Evolutionary conservation across 73 alveolate genomes (phyloP).

Genomic region (Paramecium tetraurelia): DNA sequence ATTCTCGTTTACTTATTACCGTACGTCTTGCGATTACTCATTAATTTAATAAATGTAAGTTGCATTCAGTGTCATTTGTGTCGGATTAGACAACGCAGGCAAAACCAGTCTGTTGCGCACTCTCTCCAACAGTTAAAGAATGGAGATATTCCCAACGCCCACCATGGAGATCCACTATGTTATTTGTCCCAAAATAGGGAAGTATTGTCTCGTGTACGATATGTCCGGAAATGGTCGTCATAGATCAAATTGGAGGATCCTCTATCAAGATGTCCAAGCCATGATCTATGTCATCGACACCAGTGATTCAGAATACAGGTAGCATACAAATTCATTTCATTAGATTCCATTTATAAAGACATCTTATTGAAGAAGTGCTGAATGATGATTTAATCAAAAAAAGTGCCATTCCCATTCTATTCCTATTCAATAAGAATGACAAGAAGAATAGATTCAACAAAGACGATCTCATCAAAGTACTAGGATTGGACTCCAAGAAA

Average conservation of each 20-base stretch:
- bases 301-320: not conserved
- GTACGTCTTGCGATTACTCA: not conserved
- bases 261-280: not conserved
- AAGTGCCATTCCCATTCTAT: not conserved
- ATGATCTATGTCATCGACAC: conserved; percentile 37
- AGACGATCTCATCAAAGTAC: not conserved
- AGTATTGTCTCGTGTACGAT: not conserved
- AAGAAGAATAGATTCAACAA: not conserved
- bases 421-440: conserved; percentile 8
- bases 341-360: conserved; percentile 5
- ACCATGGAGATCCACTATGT: conserved; percentile 37
- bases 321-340: not conserved
- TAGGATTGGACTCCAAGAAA: conserved; percentile 1
- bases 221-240: conserved; percentile 34
- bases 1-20: not conserved
- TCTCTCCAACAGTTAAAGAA: not conserved
- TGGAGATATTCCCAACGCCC: conserved; percentile 41
- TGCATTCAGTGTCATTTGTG: conserved; percentile 19
- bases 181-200: not conserved
- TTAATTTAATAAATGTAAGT: not conserved
- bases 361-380: not conserved
- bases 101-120: not conserved
- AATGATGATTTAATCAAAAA: conserved; percentile 10
- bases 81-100: conserved; percentile 40
- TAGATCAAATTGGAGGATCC: not conserved